phyloP scores from a whole-genome alignment of 495 filamentous ascomycete species.

The Lepraria neglecta region DNA sequence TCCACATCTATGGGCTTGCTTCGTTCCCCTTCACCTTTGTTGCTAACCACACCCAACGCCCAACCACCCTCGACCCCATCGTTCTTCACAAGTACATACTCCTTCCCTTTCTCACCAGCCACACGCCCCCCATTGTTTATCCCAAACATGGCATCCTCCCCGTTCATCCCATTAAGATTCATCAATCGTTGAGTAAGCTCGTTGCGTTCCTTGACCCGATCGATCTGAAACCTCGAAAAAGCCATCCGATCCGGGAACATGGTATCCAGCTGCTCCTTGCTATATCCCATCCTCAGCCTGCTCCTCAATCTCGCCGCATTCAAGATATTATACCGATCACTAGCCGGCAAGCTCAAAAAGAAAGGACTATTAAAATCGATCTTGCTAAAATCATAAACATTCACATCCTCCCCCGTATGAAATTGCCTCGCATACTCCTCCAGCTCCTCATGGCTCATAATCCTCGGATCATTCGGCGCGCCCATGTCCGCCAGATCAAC shows the following conservation, averaged over 20 bases:
- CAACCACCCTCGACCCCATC: constrained; percentile 93
- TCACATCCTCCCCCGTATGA: constrained; percentile 88
- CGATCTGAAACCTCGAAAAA: constrained; percentile 93
- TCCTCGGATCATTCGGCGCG: constrained; percentile 79
- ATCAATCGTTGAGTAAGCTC: constrained; percentile 93
- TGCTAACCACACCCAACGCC: constrained; percentile 88
- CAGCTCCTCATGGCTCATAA: constrained; percentile 90
- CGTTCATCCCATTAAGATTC: constrained; percentile 87
- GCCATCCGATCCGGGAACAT: constrained; percentile 99
- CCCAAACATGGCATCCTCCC: constrained; percentile 57
- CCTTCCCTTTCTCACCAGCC: constrained; percentile 81
- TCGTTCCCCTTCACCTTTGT: constrained; percentile 65
- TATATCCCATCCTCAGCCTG: constrained; percentile 86
- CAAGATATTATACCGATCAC: constrained; percentile 92
- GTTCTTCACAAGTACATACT: constrained; percentile 95
- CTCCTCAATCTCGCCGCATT: constrained; percentile 86
- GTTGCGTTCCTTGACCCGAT: constrained; percentile 83
- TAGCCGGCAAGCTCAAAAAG: constrained; percentile 81
- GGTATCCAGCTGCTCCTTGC: constrained; percentile 86
- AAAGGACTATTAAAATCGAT: constrained; percentile 95
- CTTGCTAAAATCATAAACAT: constrained; percentile 96
- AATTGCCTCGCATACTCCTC: constrained; percentile 91
- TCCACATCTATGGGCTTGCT: constrained; percentile 90
- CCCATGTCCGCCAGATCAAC: constrained; percentile 76
- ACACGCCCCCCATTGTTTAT: constrained; percentile 60